These are phyloP conservation scores for Daedaleopsis sinensis DNA, from an alignment of 768 basidiomycete species.

Conservation along the genomic window DNA sequence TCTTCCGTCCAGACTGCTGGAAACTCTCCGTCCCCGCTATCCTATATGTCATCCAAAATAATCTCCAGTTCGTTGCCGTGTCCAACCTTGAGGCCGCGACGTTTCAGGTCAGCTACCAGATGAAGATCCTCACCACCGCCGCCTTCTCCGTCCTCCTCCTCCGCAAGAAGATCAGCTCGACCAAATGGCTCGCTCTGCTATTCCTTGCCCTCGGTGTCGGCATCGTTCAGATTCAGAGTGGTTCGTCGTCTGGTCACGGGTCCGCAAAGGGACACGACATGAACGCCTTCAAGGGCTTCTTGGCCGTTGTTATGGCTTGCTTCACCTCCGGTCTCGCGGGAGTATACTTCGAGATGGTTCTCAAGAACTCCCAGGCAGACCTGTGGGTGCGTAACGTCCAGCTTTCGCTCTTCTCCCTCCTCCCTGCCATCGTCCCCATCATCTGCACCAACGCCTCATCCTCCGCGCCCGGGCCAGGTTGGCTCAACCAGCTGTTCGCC, in stretches of 20 bases:
- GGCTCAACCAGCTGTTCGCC: constrained; percentile 59
- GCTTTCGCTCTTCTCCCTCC: constrained; percentile 89
- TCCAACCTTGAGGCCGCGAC: constrained; percentile 94
- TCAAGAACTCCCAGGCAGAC: constrained; percentile 87
- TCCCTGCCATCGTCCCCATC: constrained; percentile 85
- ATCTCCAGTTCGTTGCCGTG: constrained; percentile 93
- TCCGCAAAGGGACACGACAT: constrained; percentile 51
- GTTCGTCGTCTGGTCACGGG: constrained; percentile 13
- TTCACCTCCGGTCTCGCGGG: constrained; percentile 95
- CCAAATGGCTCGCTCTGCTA: constrained; percentile 85
- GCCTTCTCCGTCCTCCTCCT: constrained; percentile 85
- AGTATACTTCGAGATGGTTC: constrained; percentile 98
- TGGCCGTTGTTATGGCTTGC: constrained; percentile 89
- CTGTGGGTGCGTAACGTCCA: constrained; percentile 98
- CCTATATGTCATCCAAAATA: constrained; percentile 94
- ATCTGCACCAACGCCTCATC: constrained; percentile 51
- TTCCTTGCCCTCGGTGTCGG: constrained; percentile 89
- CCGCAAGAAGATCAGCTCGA: constrained; percentile 68
- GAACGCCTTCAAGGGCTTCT: constrained; percentile 83
- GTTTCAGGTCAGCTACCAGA: constrained; percentile 96
- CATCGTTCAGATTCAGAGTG: constrained; percentile 61
- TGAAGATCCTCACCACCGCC: constrained; percentile 96
- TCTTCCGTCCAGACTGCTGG: constrained; percentile 94
- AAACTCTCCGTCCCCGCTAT: constrained; percentile 96
- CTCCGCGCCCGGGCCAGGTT: constrained; percentile 27